phyloP scores from a whole-genome alignment of 1,284 basidiomycete genomes.

The Tylopilus sp. region DNA sequence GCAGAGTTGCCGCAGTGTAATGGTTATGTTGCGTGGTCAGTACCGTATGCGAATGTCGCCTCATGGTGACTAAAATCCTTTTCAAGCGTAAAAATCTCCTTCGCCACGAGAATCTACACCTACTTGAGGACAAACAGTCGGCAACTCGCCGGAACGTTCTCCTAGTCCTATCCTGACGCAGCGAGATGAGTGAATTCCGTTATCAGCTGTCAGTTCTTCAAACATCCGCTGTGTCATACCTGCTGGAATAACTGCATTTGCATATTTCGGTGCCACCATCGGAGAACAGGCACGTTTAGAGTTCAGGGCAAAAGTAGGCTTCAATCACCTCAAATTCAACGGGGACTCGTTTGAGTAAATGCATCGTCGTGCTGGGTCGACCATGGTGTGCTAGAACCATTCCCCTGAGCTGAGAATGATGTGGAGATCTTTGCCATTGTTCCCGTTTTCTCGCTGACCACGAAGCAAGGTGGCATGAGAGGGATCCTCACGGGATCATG shows the following conservation, averaged over 20 bases:
- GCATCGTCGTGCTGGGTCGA: not conserved
- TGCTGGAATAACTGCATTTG: not conserved
- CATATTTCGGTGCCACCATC: not conserved
- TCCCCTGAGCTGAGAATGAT: not conserved
- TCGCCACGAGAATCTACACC: too few species aligned
- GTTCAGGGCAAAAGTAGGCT: not conserved
- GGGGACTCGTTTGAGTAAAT: not conserved
- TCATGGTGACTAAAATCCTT: too few species aligned
- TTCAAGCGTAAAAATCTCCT: too few species aligned
- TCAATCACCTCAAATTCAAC: not conserved
- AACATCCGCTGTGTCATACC: not conserved
- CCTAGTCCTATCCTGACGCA: too few species aligned
- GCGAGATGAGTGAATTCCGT: not conserved
- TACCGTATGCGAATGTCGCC: too few species aligned
- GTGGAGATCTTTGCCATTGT: not conserved
- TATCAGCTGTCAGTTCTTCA: not conserved
- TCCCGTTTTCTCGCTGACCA: not conserved
- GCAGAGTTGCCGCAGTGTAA: too few species aligned
- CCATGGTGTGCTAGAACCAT: not conserved
- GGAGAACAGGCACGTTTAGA: conserved; percentile 1
- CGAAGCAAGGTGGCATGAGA: not conserved
- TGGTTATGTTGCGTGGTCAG: too few species aligned
- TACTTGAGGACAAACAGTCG: too few species aligned
- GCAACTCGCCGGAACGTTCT: too few species aligned
- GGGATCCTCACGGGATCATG: not conserved